Evolutionary conservation across 805 yeast genomes (phyloP), one percentile per base, ranked within the genome.

Genomic region (Candida silvicultrix): DNA sequence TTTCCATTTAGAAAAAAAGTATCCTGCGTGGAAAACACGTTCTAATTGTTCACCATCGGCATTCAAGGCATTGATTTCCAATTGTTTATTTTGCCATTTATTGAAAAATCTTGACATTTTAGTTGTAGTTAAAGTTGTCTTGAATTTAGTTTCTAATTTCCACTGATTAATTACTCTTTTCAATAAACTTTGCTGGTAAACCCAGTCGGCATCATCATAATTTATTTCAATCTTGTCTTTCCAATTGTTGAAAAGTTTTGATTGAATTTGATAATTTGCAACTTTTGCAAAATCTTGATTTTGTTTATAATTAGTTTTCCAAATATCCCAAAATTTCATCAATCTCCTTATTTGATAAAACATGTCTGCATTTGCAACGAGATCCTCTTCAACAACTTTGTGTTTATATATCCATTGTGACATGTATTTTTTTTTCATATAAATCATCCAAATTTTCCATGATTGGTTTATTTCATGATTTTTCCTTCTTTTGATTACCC

Each of bases 1-100:
- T 20, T 41, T 51, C 63, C 64, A 59, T 46, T 50, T 59, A 7
- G 49, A 32, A 38, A 59, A 56, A 43, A 59, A 49, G 41, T 46
- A 57, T 1, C 62, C 63, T 28, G 51, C 60, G 35, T 51, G 57
- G 9, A 59, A 44, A 5, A 48, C 55, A 18, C 46, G 9, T 28
- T 58, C 59, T 2, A 57, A 34, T 2, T 43, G 43, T 7, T 44
- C 29, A 0, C 58, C 50, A 28, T 55, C 57, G 10, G 28, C 19
- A 3, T 43, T 15, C 45, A 58, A 41, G 0, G 11, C 5, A 2
- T 29, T 7, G 3, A 25, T 11, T 1, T 21, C 9, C 1, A 38
- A 20, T 5, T 19, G 3, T 16, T 45, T 35, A 1, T 10, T 4
- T 9, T 25, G 44, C 63, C 62, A 59, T 34, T 43, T 47, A 3